Conservation (phyloP, 73 alveolate genomes). For the Stentor roeselii region DNA sequence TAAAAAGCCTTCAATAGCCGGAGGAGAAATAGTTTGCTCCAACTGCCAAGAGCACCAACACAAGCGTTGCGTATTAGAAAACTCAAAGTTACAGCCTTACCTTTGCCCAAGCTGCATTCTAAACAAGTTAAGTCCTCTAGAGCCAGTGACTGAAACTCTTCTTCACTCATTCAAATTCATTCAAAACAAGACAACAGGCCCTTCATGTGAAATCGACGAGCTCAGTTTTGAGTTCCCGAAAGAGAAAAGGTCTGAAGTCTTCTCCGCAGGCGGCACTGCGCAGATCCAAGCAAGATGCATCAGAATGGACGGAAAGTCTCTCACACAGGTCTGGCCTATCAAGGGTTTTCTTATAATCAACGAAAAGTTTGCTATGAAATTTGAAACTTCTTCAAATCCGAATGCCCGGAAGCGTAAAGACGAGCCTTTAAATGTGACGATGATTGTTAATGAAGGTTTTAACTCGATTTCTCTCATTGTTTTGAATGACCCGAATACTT, state of each 20-base stretch:
- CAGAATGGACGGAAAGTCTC: slow-evolving; percentile 42
- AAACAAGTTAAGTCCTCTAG: background rate
- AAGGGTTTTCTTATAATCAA: slow-evolving; percentile 36
- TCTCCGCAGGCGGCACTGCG: slow-evolving; percentile 9
- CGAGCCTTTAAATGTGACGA: slow-evolving; percentile 41
- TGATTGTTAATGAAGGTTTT: slow-evolving; percentile 29
- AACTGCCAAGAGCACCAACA: background rate
- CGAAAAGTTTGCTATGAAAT: slow-evolving; percentile 37
- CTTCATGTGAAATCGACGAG: background rate
- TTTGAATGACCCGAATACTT: slow-evolving; percentile 24
- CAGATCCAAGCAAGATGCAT: slow-evolving; percentile 49
- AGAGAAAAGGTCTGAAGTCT: background rate
- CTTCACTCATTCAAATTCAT: background rate
- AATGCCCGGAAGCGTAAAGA: slow-evolving; percentile 55
- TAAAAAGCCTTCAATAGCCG: too few species aligned
- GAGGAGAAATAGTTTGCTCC: background rate
- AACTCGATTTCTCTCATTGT: slow-evolving; percentile 31
- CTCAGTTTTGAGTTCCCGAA: background rate
- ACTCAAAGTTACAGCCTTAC: background rate
- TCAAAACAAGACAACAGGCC: background rate
- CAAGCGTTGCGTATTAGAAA: background rate
- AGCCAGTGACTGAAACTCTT: background rate
- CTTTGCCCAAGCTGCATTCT: background rate
- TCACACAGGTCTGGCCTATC: slow-evolving; percentile 54
- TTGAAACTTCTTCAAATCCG: slow-evolving; percentile 52